A percentile compares a stretch with the other conserved stretches of the same genome.
Evolutionary conservation across 1,284 basidiomycete species (phyloP).

Genomic region (Ceratobasidium sp.): DNA sequence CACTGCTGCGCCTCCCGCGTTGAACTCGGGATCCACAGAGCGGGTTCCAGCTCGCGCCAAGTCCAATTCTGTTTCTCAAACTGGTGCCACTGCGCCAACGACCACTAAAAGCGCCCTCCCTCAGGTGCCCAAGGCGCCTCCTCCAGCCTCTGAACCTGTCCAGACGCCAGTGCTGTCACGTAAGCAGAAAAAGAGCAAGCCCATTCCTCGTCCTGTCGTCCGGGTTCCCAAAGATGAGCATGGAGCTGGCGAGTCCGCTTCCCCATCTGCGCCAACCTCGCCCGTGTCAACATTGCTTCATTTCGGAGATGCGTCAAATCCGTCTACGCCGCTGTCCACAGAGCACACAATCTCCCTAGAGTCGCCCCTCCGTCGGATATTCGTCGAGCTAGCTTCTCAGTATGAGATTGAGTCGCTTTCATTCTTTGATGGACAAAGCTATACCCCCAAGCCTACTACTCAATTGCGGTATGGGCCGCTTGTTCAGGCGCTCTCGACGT

Average conservation of each 20-base stretch:
- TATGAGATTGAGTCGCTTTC: slow-evolving; percentile 68
- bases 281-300: slow-evolving; percentile 33
- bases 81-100: not conserved
- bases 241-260: slow-evolving; percentile 17
- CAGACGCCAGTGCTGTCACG: slow-evolving; percentile 37
- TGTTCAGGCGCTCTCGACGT: slow-evolving; percentile 80
- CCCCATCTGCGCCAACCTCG: slow-evolving; percentile 20
- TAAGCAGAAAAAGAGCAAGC: slow-evolving; percentile 40
- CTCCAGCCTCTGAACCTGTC: slow-evolving; percentile 4
- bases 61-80: not conserved
- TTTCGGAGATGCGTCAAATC: slow-evolving; percentile 27
- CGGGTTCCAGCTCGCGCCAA: not conserved
- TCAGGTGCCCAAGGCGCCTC: not conserved
- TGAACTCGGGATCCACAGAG: slow-evolving; percentile 15
- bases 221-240: slow-evolving; percentile 66
- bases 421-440: slow-evolving; percentile 73
- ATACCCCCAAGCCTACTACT: slow-evolving; percentile 74
- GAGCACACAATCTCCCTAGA: slow-evolving; percentile 21
- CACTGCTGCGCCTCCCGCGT: not conserved
- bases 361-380: slow-evolving; percentile 13
- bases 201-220: slow-evolving; percentile 45
- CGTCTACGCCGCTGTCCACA: slow-evolving; percentile 20
- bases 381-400: slow-evolving; percentile 46
- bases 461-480: slow-evolving; percentile 80
- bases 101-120: slow-evolving; percentile 1